Evolutionary conservation across 345 rosid species (phyloP).

Genomic region (Salix viminalis): DNA sequence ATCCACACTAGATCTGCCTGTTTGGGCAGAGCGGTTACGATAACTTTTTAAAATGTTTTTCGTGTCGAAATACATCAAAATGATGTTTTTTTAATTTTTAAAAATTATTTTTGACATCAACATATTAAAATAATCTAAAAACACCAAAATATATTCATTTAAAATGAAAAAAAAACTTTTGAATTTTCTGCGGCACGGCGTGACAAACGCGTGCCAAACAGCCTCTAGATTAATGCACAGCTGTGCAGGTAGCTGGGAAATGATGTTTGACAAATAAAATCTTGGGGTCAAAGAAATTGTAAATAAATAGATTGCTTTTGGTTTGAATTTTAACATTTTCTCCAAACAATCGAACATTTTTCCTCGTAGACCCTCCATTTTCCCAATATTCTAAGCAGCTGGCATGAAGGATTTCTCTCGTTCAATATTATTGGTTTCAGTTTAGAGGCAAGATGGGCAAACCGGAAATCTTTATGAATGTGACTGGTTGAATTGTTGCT

Average conservation of each 20-base stretch:
- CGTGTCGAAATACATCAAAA: no score
- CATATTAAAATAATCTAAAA: no score
- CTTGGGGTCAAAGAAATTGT: not conserved
- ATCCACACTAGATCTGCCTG: not conserved
- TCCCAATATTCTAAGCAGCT: not conserved
- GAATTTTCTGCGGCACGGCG: no score
- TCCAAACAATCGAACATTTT: not conserved
- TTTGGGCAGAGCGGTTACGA: no score
- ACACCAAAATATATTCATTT: no score
- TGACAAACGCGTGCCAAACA: no score
- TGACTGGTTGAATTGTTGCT: not conserved
- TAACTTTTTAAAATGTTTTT: no score
- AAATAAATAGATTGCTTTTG: not conserved
- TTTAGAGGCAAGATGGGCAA: not conserved
- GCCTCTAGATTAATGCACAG: not conserved
- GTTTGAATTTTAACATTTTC: no score
- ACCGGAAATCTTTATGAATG: not conserved
- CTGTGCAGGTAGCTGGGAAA: not conserved
- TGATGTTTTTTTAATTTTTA: no score
- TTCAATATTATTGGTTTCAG: not conserved
- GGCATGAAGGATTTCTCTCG: not conserved
- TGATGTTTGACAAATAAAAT: not conserved
- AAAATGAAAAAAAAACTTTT: no score
- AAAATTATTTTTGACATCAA: no score
- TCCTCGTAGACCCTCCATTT: not conserved